Evolutionary conservation across 139 green algal species (phyloP).

Genomic region (Ostreobium quekettii): DNA sequence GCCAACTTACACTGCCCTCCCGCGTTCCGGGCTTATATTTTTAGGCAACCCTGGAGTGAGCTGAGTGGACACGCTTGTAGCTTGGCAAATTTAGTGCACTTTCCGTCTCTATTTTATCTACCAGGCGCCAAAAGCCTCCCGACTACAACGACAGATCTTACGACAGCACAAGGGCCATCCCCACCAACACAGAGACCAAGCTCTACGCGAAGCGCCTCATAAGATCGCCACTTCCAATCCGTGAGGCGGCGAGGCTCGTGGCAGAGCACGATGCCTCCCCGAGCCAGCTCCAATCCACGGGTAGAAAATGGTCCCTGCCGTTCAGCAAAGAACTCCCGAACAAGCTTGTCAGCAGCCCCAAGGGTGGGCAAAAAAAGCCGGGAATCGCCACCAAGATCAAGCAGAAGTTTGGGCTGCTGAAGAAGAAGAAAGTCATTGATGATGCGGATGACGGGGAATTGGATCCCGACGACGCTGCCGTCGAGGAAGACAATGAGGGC

Average conservation of each 20-base stretch:
- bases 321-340: no score
- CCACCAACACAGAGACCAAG: conserved; percentile 38
- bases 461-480: not conserved
- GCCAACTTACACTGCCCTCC: no score
- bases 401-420: not conserved
- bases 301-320: no score
- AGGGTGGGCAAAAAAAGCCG: not conserved
- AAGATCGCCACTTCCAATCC: not conserved
- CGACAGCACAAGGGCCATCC: conserved; percentile 33
- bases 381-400: not conserved
- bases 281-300: no score
- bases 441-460: not conserved
- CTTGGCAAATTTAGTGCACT: no score
- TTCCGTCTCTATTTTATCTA: no score
- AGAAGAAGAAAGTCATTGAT: not conserved
- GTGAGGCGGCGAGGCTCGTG: conserved; percentile 4
- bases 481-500: not conserved
- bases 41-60: no score
- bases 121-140: conserved; percentile 28
- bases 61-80: no score
- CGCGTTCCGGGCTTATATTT: no score
- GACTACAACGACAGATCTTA: conserved; percentile 47
- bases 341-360: not conserved
- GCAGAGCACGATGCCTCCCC: not conserved
- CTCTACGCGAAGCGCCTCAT: conserved; percentile 32